Evolutionary conservation across 352 stramenopile genomes (phyloP), one percentile per base, ranked within the genome.

Genomic region (Phytopythium oedochilum): DNA sequence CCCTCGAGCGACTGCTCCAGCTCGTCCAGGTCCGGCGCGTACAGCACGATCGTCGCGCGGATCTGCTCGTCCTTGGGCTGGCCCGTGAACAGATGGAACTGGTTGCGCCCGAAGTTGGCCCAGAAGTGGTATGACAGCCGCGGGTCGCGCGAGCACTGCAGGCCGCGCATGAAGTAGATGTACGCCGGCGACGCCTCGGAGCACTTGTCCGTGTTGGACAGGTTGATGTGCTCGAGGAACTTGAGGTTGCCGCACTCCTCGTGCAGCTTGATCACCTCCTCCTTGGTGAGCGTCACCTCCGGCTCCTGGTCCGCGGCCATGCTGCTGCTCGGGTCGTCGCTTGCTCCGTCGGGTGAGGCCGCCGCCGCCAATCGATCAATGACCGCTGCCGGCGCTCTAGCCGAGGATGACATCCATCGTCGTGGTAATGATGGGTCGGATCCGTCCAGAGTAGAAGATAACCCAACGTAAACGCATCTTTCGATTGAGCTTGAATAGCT

Each of bases 221-320:
- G 59, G 59, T 89, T 89, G 31, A 89, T 73, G 59, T 89, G 78
- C 60, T 89, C 78, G 29, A 89, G 61, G 56, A 89, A 78, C 59
- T 78, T 78, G 65, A 88, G 75, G 64, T 86, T 86, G 43, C 75
- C 75, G 12, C 63, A 57, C 38, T 83, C 60, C 54, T 80, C 65
- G 53, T 77, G 69, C 36, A 78, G 73, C 62, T 77, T 51, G 56
- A 81, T 44, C 59, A 78, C 71, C 56, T 84, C 56, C 42, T 75
- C 63, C 50, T 77, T 82, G 46, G 61, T 73, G 61, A 77, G 75
- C 46, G 66, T 61, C 18, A 59, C 65, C 25, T 78, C 72, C 3
- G 36, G 52, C 43, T 25, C 22, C 26, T 58, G 23, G 18, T 25
- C 39, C n/a, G 42, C 47, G 34, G 32, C 57, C 73, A 83, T 85